A percentile compares a stretch with the other conserved stretches of the same genome.
These are phyloP conservation scores for Megacollybia marginata DNA, from an alignment of 768 basidiomycete genomes.

Conservation along the genomic window DNA sequence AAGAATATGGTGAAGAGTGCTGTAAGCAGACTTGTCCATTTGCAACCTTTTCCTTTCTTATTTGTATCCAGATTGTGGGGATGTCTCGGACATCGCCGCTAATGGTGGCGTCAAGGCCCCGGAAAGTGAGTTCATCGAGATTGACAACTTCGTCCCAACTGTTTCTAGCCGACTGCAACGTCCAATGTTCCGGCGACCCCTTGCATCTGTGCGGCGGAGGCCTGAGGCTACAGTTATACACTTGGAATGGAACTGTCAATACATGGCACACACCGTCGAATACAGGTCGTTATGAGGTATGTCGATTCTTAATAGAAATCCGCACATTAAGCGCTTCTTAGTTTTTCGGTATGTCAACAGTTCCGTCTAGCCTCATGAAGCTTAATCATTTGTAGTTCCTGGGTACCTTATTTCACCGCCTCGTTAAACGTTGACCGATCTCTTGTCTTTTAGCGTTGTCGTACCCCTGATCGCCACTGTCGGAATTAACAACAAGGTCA, in stretches of 20 bases:
- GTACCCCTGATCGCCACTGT: conserved; percentile 71
- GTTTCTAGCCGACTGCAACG: conserved; percentile 32
- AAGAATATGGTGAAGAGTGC: conserved; percentile 53
- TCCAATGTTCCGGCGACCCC: conserved; percentile 65
- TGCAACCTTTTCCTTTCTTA: neutral
- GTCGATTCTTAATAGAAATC: conserved; percentile 10
- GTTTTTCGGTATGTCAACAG: conserved; percentile 5
- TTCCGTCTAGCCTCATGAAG: neutral
- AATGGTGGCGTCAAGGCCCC: conserved; percentile 12
- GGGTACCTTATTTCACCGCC: conserved; percentile 23
- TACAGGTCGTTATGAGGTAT: conserved; percentile 65
- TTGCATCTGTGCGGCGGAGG: conserved; percentile 61
- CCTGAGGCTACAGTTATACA: conserved; percentile 42
- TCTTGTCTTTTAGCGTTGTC: conserved; percentile 39
- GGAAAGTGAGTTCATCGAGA: too few species aligned
- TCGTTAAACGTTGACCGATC: neutral
- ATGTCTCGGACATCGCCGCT: conserved; percentile 42
- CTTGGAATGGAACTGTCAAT: conserved; percentile 45
- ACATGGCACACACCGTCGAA: conserved; percentile 60
- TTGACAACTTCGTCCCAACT: neutral
- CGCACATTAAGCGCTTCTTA: neutral
- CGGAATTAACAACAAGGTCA: conserved; percentile 76
- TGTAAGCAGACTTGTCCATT: conserved; percentile 37
- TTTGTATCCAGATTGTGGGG: conserved; percentile 56
- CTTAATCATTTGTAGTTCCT: conserved; percentile 27